Percentiles rank a stretch among this genome's conserved stretches.
Evolutionary conservation across 371 early-diverging fungal species (phyloP).

Genomic region (Ordospora pajunii): DNA sequence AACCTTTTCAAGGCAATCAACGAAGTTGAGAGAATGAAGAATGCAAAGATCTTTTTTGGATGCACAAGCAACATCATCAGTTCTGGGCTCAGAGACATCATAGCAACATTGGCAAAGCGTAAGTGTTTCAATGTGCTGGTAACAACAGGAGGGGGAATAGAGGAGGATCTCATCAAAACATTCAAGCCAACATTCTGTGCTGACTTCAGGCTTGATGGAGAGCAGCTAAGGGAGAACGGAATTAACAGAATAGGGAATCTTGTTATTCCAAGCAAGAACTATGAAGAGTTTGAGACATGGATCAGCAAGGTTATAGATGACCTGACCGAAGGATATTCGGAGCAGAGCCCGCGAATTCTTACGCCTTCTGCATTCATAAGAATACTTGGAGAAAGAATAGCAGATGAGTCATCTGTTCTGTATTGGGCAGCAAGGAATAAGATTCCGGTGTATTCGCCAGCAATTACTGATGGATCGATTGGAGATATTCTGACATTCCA

Average conservation of each 20-base stretch:
- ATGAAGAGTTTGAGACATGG: slow-evolving; percentile 95
- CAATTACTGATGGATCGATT: slow-evolving; percentile 90
- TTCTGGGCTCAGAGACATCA: slow-evolving; percentile 83
- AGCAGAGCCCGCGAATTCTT: slow-evolving; percentile 65
- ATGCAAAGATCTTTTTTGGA: slow-evolving; percentile 59
- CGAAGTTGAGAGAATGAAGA: slow-evolving; percentile 58
- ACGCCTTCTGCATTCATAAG: slow-evolving; percentile 83
- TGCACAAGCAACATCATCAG: slow-evolving; percentile 88
- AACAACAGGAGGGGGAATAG: slow-evolving; percentile 90
- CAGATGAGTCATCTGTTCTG: slow-evolving; percentile 80
- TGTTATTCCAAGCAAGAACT: slow-evolving; percentile 94
- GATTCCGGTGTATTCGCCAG: slow-evolving; percentile 94
- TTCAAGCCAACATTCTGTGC: slow-evolving; percentile 79
- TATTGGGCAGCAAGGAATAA: slow-evolving; percentile 83
- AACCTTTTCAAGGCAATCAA: slow-evolving; percentile 54
- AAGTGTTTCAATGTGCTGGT: slow-evolving; percentile 74
- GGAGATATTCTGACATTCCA: slow-evolving; percentile 87
- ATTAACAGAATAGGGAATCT: slow-evolving; percentile 94
- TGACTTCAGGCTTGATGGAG: slow-evolving; percentile 70
- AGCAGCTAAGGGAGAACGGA: slow-evolving; percentile 73
- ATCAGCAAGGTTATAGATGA: slow-evolving; percentile 79
- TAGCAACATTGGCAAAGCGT: slow-evolving; percentile 76
- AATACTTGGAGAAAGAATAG: slow-evolving; percentile 83
- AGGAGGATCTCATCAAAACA: slow-evolving; percentile 97
- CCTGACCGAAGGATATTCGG: slow-evolving; percentile 60